These are phyloP conservation scores for Aspergillus cavernicola DNA, from an alignment of 495 filamentous ascomycete species.

Conservation along the genomic window DNA sequence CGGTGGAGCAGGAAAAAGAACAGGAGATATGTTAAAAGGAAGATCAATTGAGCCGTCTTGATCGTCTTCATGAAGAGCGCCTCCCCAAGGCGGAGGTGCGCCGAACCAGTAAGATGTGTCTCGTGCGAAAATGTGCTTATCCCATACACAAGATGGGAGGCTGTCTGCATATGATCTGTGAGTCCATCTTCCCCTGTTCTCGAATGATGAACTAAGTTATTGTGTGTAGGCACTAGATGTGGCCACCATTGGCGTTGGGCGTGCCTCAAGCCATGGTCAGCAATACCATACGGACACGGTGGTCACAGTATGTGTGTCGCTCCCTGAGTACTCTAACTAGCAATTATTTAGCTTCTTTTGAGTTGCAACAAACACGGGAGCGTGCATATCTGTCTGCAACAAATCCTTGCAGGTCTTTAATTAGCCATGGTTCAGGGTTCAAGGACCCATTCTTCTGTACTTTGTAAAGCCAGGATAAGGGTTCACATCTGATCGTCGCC, in stretches of 20 bases:
- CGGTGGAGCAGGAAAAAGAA: background rate
- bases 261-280: background rate
- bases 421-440: background rate
- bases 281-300: background rate
- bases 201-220: background rate
- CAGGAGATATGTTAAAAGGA: background rate
- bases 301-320: background rate
- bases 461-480: too few species aligned
- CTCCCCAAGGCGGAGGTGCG: background rate
- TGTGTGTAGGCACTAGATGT: background rate
- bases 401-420: background rate
- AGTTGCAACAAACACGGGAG: background rate
- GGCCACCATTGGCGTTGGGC: constrained; percentile 1
- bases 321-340: background rate
- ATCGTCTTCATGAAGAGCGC: background rate
- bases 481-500: too few species aligned
- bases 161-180: constrained; percentile 5
- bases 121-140: background rate
- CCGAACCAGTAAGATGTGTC: constrained; percentile 4
- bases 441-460: background rate
- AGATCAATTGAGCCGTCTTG: background rate
- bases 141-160: constrained; percentile 3
- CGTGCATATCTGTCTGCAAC: background rate
- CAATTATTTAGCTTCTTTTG: background rate
- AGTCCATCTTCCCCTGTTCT: background rate